These are phyloP conservation scores for Colletotrichum camelliae DNA, from an alignment of 2,329 filamentous ascomycete species.

Conservation along the genomic window DNA sequence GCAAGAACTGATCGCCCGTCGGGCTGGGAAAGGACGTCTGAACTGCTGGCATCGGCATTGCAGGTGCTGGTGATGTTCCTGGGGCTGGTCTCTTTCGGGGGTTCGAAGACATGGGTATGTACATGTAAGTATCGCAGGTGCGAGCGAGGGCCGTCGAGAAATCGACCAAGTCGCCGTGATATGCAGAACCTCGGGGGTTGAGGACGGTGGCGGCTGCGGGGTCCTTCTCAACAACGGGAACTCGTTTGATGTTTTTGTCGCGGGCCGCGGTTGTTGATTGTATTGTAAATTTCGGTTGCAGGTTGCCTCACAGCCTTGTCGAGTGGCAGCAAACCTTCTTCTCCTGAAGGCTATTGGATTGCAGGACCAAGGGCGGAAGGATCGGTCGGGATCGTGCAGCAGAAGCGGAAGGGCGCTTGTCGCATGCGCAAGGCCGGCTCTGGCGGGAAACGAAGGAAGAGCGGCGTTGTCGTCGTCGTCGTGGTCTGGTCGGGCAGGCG, in stretches of 20 bases:
- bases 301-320: constrained; percentile 6
- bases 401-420: neutral
- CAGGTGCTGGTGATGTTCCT: constrained; percentile 70
- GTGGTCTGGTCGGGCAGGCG: neutral
- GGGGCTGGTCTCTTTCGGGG: constrained; percentile 77
- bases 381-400: neutral
- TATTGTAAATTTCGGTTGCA: neutral
- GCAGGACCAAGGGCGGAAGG: neutral
- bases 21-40: constrained; percentile 52
- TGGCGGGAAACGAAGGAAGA: neutral
- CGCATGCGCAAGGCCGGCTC: neutral
- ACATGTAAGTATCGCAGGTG: constrained; percentile 3
- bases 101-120: constrained; percentile 52
- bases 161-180: neutral
- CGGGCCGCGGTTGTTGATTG: neutral
- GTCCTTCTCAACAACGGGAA: neutral
- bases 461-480: neutral
- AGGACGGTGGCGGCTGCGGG: neutral
- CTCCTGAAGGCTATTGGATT: neutral
- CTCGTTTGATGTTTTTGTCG: neutral
- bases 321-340: neutral
- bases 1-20: constrained; percentile 51
- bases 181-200: constrained; percentile 2
- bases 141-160: neutral
- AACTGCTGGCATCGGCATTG: constrained; percentile 57